Conservation (phyloP, 148 eudicot species). For the Nepenthes mirabilis region DNA sequence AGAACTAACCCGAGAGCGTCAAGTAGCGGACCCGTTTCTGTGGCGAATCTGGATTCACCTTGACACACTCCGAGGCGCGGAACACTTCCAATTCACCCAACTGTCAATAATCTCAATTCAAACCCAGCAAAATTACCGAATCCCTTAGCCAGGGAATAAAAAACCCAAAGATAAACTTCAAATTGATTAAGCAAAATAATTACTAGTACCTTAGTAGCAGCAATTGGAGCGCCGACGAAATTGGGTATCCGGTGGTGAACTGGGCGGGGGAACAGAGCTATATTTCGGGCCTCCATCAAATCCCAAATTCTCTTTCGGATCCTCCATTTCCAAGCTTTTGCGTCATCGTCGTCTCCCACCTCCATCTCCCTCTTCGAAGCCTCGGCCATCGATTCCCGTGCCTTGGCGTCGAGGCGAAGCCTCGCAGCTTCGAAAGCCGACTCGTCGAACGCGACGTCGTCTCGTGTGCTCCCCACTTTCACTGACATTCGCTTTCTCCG, state of each 20-base stretch:
- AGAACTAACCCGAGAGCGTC: conserved; percentile 75
- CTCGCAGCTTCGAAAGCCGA: conserved; percentile 65
- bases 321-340: conserved; percentile 87
- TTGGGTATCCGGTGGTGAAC: conserved; percentile 95
- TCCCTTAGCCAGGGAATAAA: background rate
- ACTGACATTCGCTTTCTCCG: background rate
- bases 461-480: conserved; percentile 19
- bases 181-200: background rate
- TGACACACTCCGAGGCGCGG: conserved; percentile 50
- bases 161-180: background rate
- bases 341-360: conserved; percentile 25
- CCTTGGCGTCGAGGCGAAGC: conserved; percentile 51
- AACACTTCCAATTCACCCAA: conserved; percentile 72
- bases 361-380: conserved; percentile 23
- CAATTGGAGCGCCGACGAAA: conserved; percentile 50
- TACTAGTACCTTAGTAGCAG: conserved; percentile 44
- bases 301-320: conserved; percentile 87
- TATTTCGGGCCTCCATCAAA: conserved; percentile 58
- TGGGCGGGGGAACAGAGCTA: conserved; percentile 84
- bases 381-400: conserved; percentile 59
- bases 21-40: conserved; percentile 89
- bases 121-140: background rate
- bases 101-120: conserved; percentile 17
- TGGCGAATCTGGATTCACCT: conserved; percentile 94
- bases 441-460: conserved; percentile 36